Base-by-base conservation (phyloP, 768 basidiomycete species). In the Boletus barrowsii region DNA sequence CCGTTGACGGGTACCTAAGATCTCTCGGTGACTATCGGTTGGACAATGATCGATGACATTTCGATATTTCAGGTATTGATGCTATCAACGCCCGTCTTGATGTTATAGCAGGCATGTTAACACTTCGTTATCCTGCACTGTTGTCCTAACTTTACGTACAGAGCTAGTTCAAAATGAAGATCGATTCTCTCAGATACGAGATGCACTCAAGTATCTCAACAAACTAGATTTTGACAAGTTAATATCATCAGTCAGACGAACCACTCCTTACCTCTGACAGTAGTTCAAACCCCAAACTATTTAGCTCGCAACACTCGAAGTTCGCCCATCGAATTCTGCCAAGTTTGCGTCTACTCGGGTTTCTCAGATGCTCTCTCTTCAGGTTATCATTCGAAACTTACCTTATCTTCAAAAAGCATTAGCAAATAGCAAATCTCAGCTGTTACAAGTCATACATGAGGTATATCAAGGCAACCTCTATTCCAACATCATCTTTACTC, bases 221-320 rank as follows among this genome's bases (percentile, higher is more conserved):
- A 87, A 88, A 64, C 76, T 90, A 68, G 96, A 98, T 62, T 80
- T 96, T 26, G 95, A 98, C 69, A 94, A 89, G 65, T 73, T 97
- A 8, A 87, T 93, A 35, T 83, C 80, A 44, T 82, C 82, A 26
- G 89, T 87, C 62, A 55, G 76, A 58, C 6, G 32, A 20, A 3
- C 14, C 33, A 24, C 22, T 20, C 8, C 11, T 41, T 3, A 5
- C 37, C 7, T 47, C 4, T 30, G 30, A 24, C 20, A 22, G n/a
- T 49, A 24, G 11, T 44, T 51, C 8, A 47, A 30, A n/a, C 17
- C 15, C 5, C 26, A 15, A 2, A 18, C 47, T 11, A 32, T 41
- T n/a, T 49, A 93, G 89, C 79, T 92, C 32, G 83, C 81, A 2
- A 76, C 83, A 1, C 82, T 79, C 14, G 87, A 90, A 71, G 77